Percentiles rank a stretch among this genome's conserved stretches.
phyloP scores from a whole-genome alignment of 164 flowering plant species.

The Brasenia schreberi region DNA sequence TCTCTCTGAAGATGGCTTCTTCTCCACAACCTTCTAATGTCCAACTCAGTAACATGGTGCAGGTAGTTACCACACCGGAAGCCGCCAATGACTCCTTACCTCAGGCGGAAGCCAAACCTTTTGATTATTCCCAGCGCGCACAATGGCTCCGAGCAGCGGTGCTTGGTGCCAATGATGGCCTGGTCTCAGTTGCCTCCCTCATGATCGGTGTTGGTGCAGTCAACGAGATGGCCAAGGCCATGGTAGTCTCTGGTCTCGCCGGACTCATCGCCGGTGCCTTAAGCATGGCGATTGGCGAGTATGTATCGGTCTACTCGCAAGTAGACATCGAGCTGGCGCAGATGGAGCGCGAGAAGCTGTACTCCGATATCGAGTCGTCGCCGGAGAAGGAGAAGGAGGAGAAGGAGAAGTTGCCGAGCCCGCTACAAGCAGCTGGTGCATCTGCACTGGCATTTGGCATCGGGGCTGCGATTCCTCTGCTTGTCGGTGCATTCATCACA shows the following conservation, averaged over 20 bases:
- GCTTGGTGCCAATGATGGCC: constrained; percentile 7
- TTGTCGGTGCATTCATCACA: constrained; percentile 5
- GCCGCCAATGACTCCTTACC: not conserved
- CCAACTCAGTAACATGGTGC: not conserved
- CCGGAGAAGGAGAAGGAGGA: not conserved
- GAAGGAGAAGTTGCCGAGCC: constrained; percentile 2
- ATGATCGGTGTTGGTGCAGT: constrained; percentile 3
- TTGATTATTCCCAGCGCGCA: not conserved
- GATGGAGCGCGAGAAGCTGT: not conserved
- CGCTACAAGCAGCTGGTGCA: constrained; percentile 1
- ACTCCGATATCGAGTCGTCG: not conserved
- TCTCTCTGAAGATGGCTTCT: not conserved
- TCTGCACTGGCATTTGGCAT: constrained; percentile 2
- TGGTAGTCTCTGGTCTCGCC: constrained; percentile 3
- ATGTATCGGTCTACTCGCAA: constrained; percentile 2
- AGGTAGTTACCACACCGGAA: not conserved
- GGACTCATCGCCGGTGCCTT: constrained; percentile 3
- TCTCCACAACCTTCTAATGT: not conserved
- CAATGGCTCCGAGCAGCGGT: constrained; percentile 9
- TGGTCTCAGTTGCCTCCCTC: constrained; percentile 5
- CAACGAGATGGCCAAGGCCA: not conserved
- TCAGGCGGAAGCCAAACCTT: not conserved
- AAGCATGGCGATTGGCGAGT: constrained; percentile 4
- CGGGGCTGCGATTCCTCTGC: constrained; percentile 2
- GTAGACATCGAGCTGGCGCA: constrained; percentile 2